phyloP scores from a whole-genome alignment of 805 yeast genomes.

The Kluyveromyces dobzhanskii region DNA sequence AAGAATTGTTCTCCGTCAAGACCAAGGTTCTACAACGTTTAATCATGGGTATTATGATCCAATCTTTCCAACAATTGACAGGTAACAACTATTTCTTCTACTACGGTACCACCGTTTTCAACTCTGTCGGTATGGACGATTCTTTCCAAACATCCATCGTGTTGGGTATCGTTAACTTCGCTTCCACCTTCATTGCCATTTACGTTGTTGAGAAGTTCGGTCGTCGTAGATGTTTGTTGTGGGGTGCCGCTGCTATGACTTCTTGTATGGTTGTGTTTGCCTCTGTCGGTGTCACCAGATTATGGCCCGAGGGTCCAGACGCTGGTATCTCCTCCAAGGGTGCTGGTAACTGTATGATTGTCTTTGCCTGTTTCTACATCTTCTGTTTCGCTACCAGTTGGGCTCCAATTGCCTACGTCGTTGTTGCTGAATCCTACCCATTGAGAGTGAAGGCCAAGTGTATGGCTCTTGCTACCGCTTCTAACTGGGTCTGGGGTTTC shows the following conservation, averaged over 20 bases:
- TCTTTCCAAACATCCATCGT: slow-evolving; percentile 51
- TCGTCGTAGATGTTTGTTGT: slow-evolving; percentile 38
- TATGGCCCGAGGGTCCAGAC: slow-evolving; percentile 35
- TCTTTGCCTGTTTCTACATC: slow-evolving; percentile 62
- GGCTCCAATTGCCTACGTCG: slow-evolving; percentile 67
- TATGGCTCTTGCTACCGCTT: slow-evolving; percentile 52
- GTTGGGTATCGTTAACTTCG: slow-evolving; percentile 51
- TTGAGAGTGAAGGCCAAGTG: slow-evolving; percentile 58
- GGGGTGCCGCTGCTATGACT: slow-evolving; percentile 42
- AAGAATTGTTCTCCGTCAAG: slow-evolving; percentile 56
- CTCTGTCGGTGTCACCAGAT: slow-evolving; percentile 46
- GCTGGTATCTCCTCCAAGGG: slow-evolving; percentile 34
- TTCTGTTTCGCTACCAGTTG: slow-evolving; percentile 72
- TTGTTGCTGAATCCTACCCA: slow-evolving; percentile 66
- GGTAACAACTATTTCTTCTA: slow-evolving; percentile 63
- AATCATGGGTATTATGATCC: slow-evolving; percentile 46
- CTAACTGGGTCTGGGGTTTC: slow-evolving; percentile 66
- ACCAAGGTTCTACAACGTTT: slow-evolving; percentile 46
- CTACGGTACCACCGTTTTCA: slow-evolving; percentile 55
- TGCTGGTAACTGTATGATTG: slow-evolving; percentile 60
- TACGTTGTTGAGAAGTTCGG: slow-evolving; percentile 47
- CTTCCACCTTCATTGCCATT: slow-evolving; percentile 44
- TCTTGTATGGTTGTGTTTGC: slow-evolving; percentile 42
- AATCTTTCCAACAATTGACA: slow-evolving; percentile 58
- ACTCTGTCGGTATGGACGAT: slow-evolving; percentile 51